Base-by-base conservation (phyloP, 2,329 filamentous ascomycete genomes). In the Bipolaris sorokiniana region DNA sequence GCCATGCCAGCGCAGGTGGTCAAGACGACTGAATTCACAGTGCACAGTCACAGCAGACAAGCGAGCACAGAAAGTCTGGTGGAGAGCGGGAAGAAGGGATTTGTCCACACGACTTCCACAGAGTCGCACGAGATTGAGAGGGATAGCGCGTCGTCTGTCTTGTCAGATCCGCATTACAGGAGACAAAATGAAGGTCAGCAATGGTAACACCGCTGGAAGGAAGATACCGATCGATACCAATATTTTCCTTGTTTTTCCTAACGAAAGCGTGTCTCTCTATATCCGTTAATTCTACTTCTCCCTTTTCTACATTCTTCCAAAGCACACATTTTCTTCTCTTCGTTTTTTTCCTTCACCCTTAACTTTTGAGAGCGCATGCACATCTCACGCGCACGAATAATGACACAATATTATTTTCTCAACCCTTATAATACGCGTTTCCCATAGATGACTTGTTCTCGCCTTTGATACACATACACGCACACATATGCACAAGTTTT, bases 21-120 rank as follows among this genome's bases (percentile, higher is more conserved):
- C 44, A 66, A 66, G 48, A 66, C 64, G 5, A 66, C 64, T 16
- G 64, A 66, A 15, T 62, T 66, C 28, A 61, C 59, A 38, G 62
- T 66, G 16, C 61, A 63, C 26, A 66, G 64, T 33, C 64, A 66
- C 40, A 63, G 56, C 33, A 58, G 64, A 20, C 48, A 56, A 11
- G 51, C 44, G 18, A 63, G 58, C 37, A 58, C 48, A 13, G 34
- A 48, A 6, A 65, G 62, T 42, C 28, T 63, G 10, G 58, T 61
- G 1, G 64, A 63, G 33, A 65, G 61, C n/a, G 59, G 60, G 18
- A 61, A 56, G 22, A 63, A 64, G 46, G 58, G 58, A 15, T 20
- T 66, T 31, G 51, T 41, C 6, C 58, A 64, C 11, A 36, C 56
- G 10, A 47, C 56, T 13, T 22, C 38, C 11, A 45, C 48, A 11